Evolutionary conservation across 2,329 filamentous ascomycete species (phyloP).

Genomic region (Paraphaeosphaeria sporulosa): DNA sequence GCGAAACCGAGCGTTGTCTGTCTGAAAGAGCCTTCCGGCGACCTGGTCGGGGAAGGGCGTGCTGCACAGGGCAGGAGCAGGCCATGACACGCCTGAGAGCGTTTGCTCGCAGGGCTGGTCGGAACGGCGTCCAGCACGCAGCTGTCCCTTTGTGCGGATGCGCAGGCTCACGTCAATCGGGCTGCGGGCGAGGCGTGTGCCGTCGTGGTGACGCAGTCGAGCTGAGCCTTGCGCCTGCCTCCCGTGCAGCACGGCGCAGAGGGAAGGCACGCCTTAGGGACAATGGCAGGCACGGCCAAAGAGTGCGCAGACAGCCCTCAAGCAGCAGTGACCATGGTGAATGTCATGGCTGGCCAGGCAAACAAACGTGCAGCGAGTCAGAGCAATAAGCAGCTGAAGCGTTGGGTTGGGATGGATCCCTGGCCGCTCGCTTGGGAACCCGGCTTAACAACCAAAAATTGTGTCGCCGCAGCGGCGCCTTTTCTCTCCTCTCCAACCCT

Average conservation of each 20-base stretch:
- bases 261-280: background rate
- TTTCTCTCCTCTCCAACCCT: slow-evolving; percentile 24
- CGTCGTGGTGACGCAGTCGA: slow-evolving; percentile 7
- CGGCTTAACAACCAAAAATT: slow-evolving; percentile 18
- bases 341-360: background rate
- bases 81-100: slow-evolving; percentile 16
- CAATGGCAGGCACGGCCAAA: background rate
- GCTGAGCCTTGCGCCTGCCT: slow-evolving; percentile 1
- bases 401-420: slow-evolving; percentile 9
- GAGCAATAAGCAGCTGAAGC: slow-evolving; percentile 5
- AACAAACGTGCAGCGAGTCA: slow-evolving; percentile 5
- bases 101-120: slow-evolving; percentile 20
- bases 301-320: background rate
- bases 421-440: slow-evolving; percentile 9
- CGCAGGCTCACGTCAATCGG: slow-evolving; percentile 5
- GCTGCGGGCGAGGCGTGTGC: background rate
- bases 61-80: slow-evolving; percentile 18
- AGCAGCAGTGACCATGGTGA: background rate
- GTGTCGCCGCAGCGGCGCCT: slow-evolving; percentile 14
- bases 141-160: background rate
- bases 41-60: slow-evolving; percentile 24
- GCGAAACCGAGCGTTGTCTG: slow-evolving; percentile 20
- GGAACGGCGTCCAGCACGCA: background rate
- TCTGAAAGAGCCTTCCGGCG: slow-evolving; percentile 21
- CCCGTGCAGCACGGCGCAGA: background rate